phyloP scores from a whole-genome alignment of 1,284 basidiomycete species.

The Cryptococcus wingfieldii region DNA sequence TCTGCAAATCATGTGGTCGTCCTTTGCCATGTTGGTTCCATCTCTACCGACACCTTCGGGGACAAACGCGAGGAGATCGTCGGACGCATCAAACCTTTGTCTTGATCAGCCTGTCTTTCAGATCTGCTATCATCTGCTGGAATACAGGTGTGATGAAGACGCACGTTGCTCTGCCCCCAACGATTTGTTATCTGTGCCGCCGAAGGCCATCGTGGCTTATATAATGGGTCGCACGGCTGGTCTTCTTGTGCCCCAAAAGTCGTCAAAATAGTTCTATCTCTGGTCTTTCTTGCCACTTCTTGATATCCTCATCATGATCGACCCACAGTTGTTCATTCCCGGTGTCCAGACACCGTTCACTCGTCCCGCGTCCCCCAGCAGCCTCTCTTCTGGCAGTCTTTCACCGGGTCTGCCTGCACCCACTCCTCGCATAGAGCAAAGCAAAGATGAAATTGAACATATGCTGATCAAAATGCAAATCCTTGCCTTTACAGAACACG shows the following conservation, averaged over 20 bases:
- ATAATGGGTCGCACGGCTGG: too few relatives aligned
- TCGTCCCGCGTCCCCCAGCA: constrained; percentile 12
- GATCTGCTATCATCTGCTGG: too few relatives aligned
- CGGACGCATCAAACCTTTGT: too few relatives aligned
- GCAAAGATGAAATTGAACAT: constrained; percentile 8
- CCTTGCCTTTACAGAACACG: constrained; percentile 46
- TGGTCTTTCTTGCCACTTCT: neutral
- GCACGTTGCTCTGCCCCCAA: too few relatives aligned
- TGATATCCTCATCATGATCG: constrained; percentile 4
- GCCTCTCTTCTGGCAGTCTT: neutral
- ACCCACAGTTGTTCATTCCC: constrained; percentile 16
- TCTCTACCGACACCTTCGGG: neutral
- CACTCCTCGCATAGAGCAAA: neutral
- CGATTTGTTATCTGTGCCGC: too few relatives aligned
- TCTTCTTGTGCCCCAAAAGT: neutral
- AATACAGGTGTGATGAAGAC: too few relatives aligned
- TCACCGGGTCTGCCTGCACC: neutral
- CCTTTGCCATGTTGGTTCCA: neutral
- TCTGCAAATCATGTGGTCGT: neutral
- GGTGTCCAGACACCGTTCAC: constrained; percentile 13
- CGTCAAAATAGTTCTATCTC: neutral
- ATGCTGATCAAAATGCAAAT: constrained; percentile 42
- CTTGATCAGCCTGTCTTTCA: too few relatives aligned
- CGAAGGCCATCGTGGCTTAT: too few relatives aligned
- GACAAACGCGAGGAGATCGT: too few relatives aligned